These are phyloP conservation scores for Paramecium primaurelia DNA, from an alignment of 73 alveolate species.

Conservation along the genomic window DNA sequence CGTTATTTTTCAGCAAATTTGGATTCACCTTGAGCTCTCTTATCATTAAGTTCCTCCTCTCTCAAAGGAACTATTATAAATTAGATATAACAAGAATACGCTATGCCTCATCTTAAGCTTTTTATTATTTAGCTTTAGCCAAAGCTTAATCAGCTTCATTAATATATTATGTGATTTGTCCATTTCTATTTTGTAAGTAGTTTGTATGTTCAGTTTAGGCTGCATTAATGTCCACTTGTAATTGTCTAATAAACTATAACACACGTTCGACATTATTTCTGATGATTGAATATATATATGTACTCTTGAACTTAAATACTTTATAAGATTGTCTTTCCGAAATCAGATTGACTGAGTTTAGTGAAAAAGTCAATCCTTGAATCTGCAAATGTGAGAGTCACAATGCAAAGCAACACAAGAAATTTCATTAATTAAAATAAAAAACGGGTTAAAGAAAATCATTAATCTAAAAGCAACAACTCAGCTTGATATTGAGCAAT, in stretches of 20 bases:
- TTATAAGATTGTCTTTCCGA: slow-evolving; percentile 4
- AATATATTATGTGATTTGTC: not conserved
- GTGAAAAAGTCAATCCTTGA: not conserved
- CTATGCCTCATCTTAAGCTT: slow-evolving; percentile 1
- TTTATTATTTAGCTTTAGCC: not conserved
- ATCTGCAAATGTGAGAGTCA: slow-evolving; percentile 27
- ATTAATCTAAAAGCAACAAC: not conserved
- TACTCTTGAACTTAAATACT: not conserved
- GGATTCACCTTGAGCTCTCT: not conserved
- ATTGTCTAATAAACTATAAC: not conserved
- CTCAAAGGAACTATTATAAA: not conserved
- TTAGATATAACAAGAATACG: not conserved
- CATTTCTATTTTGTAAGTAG: not conserved
- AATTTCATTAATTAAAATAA: slow-evolving; percentile 7
- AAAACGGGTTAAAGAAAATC: slow-evolving; percentile 30
- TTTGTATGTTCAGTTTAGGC: not conserved
- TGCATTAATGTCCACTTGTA: not conserved
- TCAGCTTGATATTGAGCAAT: slow-evolving; percentile 38
- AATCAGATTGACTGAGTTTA: not conserved
- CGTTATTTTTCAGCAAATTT: slow-evolving; percentile 16
- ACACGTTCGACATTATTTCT: not conserved
- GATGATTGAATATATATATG: not conserved
- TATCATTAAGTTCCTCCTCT: slow-evolving; percentile 12
- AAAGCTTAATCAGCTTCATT: not conserved
- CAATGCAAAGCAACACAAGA: not conserved